Base-by-base conservation (phyloP, 2,329 filamentous ascomycete species). In the Penicillium sp. region DNA sequence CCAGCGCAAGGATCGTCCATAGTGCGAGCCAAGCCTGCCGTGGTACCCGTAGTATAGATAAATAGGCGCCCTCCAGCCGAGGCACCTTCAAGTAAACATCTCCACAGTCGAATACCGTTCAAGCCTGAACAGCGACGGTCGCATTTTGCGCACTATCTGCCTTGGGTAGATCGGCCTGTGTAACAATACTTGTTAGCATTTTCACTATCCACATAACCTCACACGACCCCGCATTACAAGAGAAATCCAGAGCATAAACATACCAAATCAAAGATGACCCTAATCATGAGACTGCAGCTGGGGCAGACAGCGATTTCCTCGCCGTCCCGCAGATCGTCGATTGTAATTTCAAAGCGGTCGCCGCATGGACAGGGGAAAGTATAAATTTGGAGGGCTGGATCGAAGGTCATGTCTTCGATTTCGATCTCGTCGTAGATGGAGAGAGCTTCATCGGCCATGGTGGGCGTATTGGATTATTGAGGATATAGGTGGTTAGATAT, bases 351-450 rank as follows among this genome's bases (percentile, higher is more conserved):
- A 81, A 99, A 99, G 62, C 91, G 87, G 80, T 99, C 95, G 81
- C 95, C 95, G 79, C 95, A 99, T 1, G 95, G 95, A 76, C 95
- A 99, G 14, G 95, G 95, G 77, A 96, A 97, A 80, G 94, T 90
- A 81, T 97, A 99, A 70, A 97, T 89, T 76, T 97, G 89, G 43
- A 93, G 85, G 4, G 84, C 83, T 51, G 87, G 81, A 78, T 97
- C 93, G 76, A 87, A 97, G 72, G 91, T 95, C 93, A 97, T 96
- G 79, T 99, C 95, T 78, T 98, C 94, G 81, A 98, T 97, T 77
- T 98, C 94, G 78, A 98, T 94, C 79, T 97, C 94, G 74, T 98
- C 94, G 82, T 97, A 98, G 76, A 97, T 91, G 68, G 89, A 87
- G 59, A 89, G 78, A 56, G 86, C 83, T 66, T 89, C 73, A 74